phyloP scores from a whole-genome alignment of 73 alveolate species.

The Paramecium pentaurelia region DNA sequence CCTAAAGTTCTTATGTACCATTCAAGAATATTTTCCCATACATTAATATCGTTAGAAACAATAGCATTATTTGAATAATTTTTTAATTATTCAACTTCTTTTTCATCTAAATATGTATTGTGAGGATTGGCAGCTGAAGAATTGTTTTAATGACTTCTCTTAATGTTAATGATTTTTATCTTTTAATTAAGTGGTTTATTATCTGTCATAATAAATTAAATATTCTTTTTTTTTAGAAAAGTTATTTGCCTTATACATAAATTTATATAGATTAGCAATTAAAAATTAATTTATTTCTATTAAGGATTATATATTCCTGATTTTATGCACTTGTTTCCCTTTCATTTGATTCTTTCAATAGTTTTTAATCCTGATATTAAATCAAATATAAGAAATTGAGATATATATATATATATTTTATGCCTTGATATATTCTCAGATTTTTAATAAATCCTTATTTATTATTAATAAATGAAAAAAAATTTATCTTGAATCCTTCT shows the following conservation, averaged over 20 bases:
- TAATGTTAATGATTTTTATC: not conserved
- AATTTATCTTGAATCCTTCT: too few species aligned
- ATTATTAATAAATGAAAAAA: too few species aligned
- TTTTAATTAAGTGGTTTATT: not conserved
- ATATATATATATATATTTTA: too few species aligned
- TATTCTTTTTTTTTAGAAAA: not conserved
- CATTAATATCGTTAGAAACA: not conserved
- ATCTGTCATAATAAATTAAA: not conserved
- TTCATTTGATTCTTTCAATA: too few species aligned
- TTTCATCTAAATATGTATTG: not conserved
- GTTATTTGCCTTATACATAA: not conserved
- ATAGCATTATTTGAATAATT: not conserved
- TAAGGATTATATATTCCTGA: not conserved
- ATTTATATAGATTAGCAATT: not conserved
- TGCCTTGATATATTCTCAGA: too few species aligned
- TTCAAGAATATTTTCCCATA: not conserved
- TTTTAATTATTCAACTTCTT: not conserved
- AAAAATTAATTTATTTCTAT: not conserved
- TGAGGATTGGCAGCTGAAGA: slow-evolving; percentile 17
- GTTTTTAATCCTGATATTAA: too few species aligned
- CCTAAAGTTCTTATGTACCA: slow-evolving; percentile 28
- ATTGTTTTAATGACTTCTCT: not conserved
- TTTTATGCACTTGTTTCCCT: too few species aligned
- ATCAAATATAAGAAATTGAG: too few species aligned
- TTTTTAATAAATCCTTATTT: too few species aligned